A percentile compares a stretch with the other conserved stretches of the same genome.
These are phyloP conservation scores for Sporisorium graminicola DNA, from an alignment of 1,284 basidiomycete genomes.

Conservation along the genomic window DNA sequence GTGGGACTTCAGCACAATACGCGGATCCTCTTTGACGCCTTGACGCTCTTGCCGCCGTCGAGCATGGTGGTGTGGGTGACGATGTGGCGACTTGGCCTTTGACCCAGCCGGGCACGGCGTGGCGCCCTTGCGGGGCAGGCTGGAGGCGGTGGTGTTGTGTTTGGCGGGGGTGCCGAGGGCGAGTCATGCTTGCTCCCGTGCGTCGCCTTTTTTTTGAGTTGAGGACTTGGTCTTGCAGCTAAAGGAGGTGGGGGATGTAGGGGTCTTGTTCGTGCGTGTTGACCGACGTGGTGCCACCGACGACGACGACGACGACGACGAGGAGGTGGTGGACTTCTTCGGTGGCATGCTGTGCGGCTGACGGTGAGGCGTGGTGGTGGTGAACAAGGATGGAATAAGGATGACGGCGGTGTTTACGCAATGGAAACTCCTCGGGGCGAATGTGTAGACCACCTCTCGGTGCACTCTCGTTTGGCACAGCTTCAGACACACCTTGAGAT, in stretches of 20 bases:
- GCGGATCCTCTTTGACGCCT: conserved; percentile 18
- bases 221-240: not conserved
- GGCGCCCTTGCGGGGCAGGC: conserved; percentile 14
- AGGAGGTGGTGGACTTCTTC: not conserved
- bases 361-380: not conserved
- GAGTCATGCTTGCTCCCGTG: conserved; percentile 27
- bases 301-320: not conserved
- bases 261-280: not conserved
- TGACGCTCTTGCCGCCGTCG: conserved; percentile 18
- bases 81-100: conserved; percentile 19
- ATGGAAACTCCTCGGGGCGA: not conserved
- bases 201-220: conserved; percentile 3
- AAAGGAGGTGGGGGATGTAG: not conserved
- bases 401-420: not conserved
- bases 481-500: no score
- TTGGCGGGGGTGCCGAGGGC: conserved; percentile 11
- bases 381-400: not conserved
- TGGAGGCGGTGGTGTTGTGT: conserved; percentile 10
- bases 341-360: conserved; percentile 2
- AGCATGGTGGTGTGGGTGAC: conserved; percentile 8
- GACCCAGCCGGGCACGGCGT: conserved; percentile 36
- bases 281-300: conserved; percentile 2
- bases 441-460: no score
- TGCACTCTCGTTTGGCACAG: no score
- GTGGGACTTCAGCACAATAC: conserved; percentile 18